phyloP scores from a whole-genome alignment of 768 basidiomycete genomes.

The Boletus vermiculosoides region DNA sequence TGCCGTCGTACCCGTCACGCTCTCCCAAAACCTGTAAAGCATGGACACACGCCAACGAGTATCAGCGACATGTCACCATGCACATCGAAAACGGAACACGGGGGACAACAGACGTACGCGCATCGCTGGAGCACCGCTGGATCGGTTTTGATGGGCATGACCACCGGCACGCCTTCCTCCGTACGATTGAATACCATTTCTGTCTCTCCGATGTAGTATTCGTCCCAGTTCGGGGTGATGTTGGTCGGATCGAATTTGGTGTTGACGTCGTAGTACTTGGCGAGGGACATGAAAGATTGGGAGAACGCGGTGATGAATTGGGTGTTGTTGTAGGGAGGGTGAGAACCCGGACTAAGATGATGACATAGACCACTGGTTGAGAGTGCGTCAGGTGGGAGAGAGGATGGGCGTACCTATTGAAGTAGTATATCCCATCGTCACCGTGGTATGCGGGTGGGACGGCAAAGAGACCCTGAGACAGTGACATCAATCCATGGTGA shows the following conservation, averaged over 20 bases:
- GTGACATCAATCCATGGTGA: not conserved
- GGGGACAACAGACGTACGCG: constrained; percentile 6
- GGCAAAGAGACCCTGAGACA: constrained; percentile 31
- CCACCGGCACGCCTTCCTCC: constrained; percentile 1
- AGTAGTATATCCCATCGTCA: constrained; percentile 41
- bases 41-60: not conserved
- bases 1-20: constrained; percentile 5
- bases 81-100: no score
- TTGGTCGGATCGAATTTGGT: constrained; percentile 11
- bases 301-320: constrained; percentile 31
- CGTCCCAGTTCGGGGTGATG: constrained; percentile 17
- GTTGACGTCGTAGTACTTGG: constrained; percentile 25
- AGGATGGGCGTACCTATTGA: constrained; percentile 24
- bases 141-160: constrained; percentile 6
- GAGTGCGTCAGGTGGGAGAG: not conserved
- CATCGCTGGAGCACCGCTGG: constrained; percentile 2
- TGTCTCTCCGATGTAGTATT: not conserved
- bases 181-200: no score
- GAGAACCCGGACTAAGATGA: not conserved
- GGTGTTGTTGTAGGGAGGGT: constrained; percentile 24
- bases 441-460: constrained; percentile 33
- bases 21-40: constrained; percentile 15
- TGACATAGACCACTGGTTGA: not conserved
- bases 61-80: not conserved
- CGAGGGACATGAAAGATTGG: constrained; percentile 26